Base-by-base conservation (phyloP, 2,329 filamentous ascomycete genomes). In the Ceratocystis albifundus region DNA sequence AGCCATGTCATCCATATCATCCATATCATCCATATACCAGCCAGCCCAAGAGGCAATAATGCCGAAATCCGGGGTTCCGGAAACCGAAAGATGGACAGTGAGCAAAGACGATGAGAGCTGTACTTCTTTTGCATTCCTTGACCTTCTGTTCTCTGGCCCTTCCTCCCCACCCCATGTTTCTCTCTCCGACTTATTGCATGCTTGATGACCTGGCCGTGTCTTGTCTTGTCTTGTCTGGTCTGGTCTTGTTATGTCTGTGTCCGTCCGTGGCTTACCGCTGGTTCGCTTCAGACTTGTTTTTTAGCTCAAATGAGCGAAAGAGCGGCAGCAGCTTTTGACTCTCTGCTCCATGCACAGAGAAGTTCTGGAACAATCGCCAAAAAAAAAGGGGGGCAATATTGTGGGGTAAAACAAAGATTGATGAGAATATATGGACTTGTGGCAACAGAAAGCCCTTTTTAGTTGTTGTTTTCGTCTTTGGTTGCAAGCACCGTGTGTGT, bases 271-370 rank as follows among this genome's bases (percentile, higher is more conserved):
- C 48, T 53, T 53, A 53, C 48, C 48, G 48, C 48, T 53, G 48
- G 20, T 53, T 53, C 48, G 48, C 48, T 53, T 53, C 48, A 53
- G 48, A 28, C 22, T 41, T 53, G 48, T 53, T 53, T 53, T 53
- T 53, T 28, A 53, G 48, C 48, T 25, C 48, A 53, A 8, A 25
- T 53, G 36, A 41, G 36, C 25, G 48, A n/a, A 53, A 53, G 48
- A 53, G 25, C 48, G 15, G 48, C 48, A 28, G 48, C 48, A 53
- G 48, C 25, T 53, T 53, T 25, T 53, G 48, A 20, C 45, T 48
- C 17, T 17, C 45, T 20, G 17, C 48, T 53, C n/a, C 48, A 53
- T 53, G 48, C 48, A 53, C 48, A 25, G 36, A 25, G 48, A 53
- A 28, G 22, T 53, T 53, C 48, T 53, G 48, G 48, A 53, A 53